A percentile compares a stretch with the other conserved stretches of the same genome.
These are phyloP conservation scores for Lojkania enalia DNA, from an alignment of 2,329 filamentous ascomycete genomes.

Conservation along the genomic window DNA sequence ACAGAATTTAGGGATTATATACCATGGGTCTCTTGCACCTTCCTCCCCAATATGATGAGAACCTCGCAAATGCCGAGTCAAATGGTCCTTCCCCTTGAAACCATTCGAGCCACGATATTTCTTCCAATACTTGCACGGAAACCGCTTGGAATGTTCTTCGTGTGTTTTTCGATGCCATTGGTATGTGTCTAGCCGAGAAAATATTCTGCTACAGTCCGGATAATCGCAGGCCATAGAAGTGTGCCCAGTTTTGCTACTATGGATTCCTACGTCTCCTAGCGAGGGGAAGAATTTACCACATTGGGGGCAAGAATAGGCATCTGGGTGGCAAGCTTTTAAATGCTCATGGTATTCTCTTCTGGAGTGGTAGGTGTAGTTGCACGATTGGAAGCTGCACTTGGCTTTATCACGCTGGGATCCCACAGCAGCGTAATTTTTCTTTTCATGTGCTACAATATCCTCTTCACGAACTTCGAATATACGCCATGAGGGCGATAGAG, in stretches of 20 bases:
- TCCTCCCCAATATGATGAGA: constrained; percentile 42
- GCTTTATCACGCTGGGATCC: too few species aligned
- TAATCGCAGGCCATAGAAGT: constrained; percentile 11
- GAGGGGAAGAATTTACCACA: constrained; percentile 3
- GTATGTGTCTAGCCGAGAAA: constrained; percentile 15
- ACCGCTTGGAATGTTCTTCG: constrained; percentile 11
- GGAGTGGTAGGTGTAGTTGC: background rate
- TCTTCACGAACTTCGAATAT: too few species aligned
- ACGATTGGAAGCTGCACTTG: background rate
- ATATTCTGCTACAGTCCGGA: constrained; percentile 11
- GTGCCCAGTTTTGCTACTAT: constrained; percentile 14
- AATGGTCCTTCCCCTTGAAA: constrained; percentile 46
- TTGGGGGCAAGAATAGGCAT: constrained; percentile 9
- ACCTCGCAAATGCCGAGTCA: constrained; percentile 42
- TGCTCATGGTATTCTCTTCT: background rate
- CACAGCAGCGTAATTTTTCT: too few species aligned
- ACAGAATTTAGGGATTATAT: constrained; percentile 16
- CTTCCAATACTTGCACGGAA: constrained; percentile 40
- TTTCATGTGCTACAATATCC: too few species aligned
- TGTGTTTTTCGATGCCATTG: constrained; percentile 15
- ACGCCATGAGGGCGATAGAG: too few species aligned
- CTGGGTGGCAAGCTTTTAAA: background rate
- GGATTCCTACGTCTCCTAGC: background rate
- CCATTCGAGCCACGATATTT: constrained; percentile 35
- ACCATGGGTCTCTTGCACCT: constrained; percentile 13